Percentiles rank a stretch among this genome's conserved stretches.
These are phyloP conservation scores for Fusarium goolgardi DNA, from an alignment of 2,329 filamentous ascomycete genomes.

Conservation along the genomic window DNA sequence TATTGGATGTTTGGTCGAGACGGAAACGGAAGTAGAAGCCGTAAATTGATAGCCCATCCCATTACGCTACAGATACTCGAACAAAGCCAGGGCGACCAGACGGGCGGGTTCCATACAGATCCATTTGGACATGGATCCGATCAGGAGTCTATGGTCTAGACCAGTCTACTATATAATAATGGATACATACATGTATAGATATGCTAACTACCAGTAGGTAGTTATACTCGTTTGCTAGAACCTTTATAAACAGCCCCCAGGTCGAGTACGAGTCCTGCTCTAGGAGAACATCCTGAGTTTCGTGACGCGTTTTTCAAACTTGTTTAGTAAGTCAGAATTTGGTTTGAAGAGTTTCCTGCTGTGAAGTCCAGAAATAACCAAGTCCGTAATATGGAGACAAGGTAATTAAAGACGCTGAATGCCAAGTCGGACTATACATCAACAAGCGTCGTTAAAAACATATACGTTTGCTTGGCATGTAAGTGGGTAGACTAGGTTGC, in stretches of 20 bases:
- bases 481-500: not conserved
- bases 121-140: not conserved
- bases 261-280: not conserved
- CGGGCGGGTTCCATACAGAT: constrained; percentile 1
- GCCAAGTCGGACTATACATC: constrained; percentile 15
- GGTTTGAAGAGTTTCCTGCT: not conserved
- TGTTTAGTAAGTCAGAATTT: not conserved
- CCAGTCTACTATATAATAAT: not conserved
- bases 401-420: not conserved
- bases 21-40: constrained; percentile 35
- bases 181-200: too few species aligned
- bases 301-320: not conserved
- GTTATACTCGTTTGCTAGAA: not conserved
- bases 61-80: constrained; percentile 20
- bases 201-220: too few species aligned
- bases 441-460: not conserved
- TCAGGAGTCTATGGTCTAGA: not conserved
- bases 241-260: not conserved
- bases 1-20: constrained; percentile 2
- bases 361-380: not conserved
- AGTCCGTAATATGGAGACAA: not conserved
- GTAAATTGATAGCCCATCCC: constrained; percentile 10
- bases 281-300: not conserved
- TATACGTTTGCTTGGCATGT: not conserved
- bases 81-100: constrained; percentile 8